Evolutionary conservation across 2,329 filamentous ascomycete species (phyloP).

Genomic region (Venturia nashicola): DNA sequence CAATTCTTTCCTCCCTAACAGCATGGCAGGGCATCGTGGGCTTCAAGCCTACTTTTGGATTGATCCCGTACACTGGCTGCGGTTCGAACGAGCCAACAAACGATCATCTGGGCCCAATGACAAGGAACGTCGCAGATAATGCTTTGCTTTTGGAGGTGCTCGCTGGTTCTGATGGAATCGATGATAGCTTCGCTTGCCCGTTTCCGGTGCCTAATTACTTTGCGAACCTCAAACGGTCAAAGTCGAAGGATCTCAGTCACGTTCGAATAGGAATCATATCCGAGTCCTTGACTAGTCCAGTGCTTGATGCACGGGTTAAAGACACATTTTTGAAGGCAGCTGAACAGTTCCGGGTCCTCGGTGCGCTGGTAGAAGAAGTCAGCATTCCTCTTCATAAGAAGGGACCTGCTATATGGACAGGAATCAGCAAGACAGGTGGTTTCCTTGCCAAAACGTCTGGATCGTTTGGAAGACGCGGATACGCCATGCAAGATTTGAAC

Average conservation of each 20-base stretch:
- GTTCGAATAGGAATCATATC: constrained; percentile 20
- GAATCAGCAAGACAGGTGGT: constrained; percentile 28
- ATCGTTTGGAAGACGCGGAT: constrained; percentile 32
- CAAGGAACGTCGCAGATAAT: constrained; percentile 29
- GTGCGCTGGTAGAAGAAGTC: constrained; percentile 38
- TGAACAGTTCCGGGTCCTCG: constrained; percentile 30
- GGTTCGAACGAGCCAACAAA: constrained; percentile 37
- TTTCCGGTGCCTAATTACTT: constrained; percentile 20
- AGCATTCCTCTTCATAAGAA: constrained; percentile 38
- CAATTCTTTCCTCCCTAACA: not conserved
- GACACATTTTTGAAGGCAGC: constrained; percentile 31
- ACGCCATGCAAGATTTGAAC: constrained; percentile 40
- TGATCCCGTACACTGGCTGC: constrained; percentile 40
- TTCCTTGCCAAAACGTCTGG: constrained; percentile 30
- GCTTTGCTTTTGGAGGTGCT: constrained; percentile 32
- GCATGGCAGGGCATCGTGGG: constrained; percentile 23
- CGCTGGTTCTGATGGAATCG: constrained; percentile 38
- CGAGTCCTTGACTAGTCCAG: constrained; percentile 18
- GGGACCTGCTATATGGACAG: constrained; percentile 39
- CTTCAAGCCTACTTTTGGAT: constrained; percentile 39
- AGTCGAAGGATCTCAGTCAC: constrained; percentile 17
- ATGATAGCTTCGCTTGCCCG: constrained; percentile 27
- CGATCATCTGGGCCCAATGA: constrained; percentile 38
- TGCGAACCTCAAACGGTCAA: constrained; percentile 13
- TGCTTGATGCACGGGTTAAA: constrained; percentile 29